A percentile compares a stretch with the other conserved stretches of the same genome.
phyloP scores from a whole-genome alignment of 352 stramenopile species.

The Pythium monospermum region DNA sequence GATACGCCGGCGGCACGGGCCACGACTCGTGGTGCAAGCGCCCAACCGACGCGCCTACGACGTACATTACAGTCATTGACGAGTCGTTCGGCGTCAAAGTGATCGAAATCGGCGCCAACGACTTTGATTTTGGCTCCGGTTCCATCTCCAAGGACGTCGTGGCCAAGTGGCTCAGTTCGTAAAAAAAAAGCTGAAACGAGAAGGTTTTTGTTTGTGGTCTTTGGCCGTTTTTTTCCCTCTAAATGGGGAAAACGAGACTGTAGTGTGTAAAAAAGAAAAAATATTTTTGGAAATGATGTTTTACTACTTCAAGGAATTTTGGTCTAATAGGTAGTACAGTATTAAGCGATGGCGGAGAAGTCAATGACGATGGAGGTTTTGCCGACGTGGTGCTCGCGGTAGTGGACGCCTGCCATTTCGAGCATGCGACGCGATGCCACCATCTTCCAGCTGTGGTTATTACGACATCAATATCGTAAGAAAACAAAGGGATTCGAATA shows the following conservation, averaged over 20 bases:
- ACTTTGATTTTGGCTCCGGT: slow-evolving; percentile 59
- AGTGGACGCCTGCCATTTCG: slow-evolving; percentile 77
- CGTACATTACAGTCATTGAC: slow-evolving; percentile 75
- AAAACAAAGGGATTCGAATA: not conserved
- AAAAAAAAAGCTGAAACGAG: slow-evolving; percentile 5
- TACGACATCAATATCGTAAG: not conserved
- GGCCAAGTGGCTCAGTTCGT: slow-evolving; percentile 46
- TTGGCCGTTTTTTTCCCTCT: too few relatives aligned
- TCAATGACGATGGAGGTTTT: slow-evolving; percentile 60
- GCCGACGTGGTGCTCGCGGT: slow-evolving; percentile 54
- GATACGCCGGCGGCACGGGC: slow-evolving; percentile 55
- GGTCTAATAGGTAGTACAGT: not conserved
- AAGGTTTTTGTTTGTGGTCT: slow-evolving; percentile 1
- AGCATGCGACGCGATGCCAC: slow-evolving; percentile 82
- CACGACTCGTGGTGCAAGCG: slow-evolving; percentile 60
- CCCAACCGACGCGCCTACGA: slow-evolving; percentile 36
- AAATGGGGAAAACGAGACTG: too few relatives aligned
- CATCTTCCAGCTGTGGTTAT: slow-evolving; percentile 73
- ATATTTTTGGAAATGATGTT: too few relatives aligned
- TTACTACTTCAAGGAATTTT: too few relatives aligned
- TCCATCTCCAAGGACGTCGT: slow-evolving; percentile 51
- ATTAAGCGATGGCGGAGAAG: slow-evolving; percentile 30
- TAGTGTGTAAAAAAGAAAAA: too few relatives aligned
- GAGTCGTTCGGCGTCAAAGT: slow-evolving; percentile 64
- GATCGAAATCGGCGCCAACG: slow-evolving; percentile 41